phyloP scores from a whole-genome alignment of 176 grass and related monocot genomes.

The Aegilops longissima region DNA sequence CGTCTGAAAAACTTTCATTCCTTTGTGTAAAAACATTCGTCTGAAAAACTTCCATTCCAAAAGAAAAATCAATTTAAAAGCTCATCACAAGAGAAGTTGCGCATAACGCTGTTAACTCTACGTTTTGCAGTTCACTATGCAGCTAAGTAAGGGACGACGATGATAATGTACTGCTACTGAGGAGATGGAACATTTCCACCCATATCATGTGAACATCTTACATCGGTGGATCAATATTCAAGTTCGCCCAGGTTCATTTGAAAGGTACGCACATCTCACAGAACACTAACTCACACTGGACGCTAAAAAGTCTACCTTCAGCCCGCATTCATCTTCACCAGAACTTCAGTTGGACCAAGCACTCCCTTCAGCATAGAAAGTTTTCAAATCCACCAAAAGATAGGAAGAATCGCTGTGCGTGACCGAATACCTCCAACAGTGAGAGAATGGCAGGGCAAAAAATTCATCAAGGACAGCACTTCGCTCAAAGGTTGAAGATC shows the following conservation, averaged over 20 bases:
- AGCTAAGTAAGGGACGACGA: background rate
- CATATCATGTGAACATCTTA: background rate
- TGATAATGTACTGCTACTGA: background rate
- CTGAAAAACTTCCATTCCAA: too few species aligned
- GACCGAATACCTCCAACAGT: too few species aligned
- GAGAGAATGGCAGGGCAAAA: too few species aligned
- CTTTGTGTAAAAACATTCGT: too few species aligned
- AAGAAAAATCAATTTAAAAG: too few species aligned
- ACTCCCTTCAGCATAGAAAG: background rate
- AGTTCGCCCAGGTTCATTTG: background rate
- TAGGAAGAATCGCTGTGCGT: background rate
- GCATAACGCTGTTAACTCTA: background rate
- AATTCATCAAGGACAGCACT: background rate
- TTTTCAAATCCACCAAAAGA: background rate
- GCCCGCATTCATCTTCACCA: background rate
- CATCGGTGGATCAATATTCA: background rate
- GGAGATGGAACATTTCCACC: background rate
- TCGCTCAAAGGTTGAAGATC: slow-evolving; percentile 77
- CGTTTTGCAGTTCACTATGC: background rate
- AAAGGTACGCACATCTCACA: background rate
- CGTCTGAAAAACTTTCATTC: too few species aligned
- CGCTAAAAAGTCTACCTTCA: background rate
- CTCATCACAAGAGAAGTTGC: background rate
- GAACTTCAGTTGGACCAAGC: background rate
- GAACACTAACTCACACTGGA: background rate